Percentiles rank a stretch among this genome's conserved stretches.
Evolutionary conservation across 1,284 basidiomycete species (phyloP).

Genomic region (Rhodotorula glutinis): DNA sequence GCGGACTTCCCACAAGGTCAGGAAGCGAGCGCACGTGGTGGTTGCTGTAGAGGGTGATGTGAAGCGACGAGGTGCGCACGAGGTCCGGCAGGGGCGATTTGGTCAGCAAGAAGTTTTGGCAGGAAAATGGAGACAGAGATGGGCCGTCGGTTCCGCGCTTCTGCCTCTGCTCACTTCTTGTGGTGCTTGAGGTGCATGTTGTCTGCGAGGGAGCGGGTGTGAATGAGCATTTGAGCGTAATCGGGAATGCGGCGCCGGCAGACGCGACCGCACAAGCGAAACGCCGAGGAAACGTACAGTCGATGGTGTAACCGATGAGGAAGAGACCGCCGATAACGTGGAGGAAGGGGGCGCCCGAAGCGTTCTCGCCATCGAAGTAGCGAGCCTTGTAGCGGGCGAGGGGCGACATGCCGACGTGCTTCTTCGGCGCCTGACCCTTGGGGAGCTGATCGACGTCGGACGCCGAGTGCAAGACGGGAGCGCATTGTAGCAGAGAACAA

Average conservation of each 20-base stretch:
- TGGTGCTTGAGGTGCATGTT: slow-evolving; percentile 45
- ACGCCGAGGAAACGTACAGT: slow-evolving; percentile 20
- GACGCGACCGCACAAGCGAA: too few species aligned
- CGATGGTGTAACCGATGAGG: slow-evolving; percentile 45
- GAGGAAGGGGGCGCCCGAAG: slow-evolving; percentile 44
- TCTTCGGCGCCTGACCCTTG: slow-evolving; percentile 42
- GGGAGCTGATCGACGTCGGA: slow-evolving; percentile 39
- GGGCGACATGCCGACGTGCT: slow-evolving; percentile 39
- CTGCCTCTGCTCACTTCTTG: slow-evolving; percentile 36
- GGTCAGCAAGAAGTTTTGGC: background rate
- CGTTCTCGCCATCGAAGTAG: slow-evolving; percentile 46
- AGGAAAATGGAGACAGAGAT: too few species aligned
- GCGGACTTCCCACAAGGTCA: fast-evolving
- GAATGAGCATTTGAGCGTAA: too few species aligned
- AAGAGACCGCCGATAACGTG: slow-evolving; percentile 44
- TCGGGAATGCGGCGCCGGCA: background rate
- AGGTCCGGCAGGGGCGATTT: too few species aligned
- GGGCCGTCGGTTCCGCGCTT: background rate
- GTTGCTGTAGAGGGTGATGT: slow-evolving; percentile 20
- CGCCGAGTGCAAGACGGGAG: too few species aligned
- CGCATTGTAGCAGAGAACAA: too few species aligned
- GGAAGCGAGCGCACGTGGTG: slow-evolving; percentile 25
- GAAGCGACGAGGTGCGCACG: background rate
- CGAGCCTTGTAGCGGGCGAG: slow-evolving; percentile 44
- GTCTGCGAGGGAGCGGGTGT: slow-evolving; percentile 31